Evolutionary conservation across 2,329 filamentous ascomycete genomes (phyloP), one percentile per base, ranked within the genome.

Genomic region (Stromatinia cepivora): DNA sequence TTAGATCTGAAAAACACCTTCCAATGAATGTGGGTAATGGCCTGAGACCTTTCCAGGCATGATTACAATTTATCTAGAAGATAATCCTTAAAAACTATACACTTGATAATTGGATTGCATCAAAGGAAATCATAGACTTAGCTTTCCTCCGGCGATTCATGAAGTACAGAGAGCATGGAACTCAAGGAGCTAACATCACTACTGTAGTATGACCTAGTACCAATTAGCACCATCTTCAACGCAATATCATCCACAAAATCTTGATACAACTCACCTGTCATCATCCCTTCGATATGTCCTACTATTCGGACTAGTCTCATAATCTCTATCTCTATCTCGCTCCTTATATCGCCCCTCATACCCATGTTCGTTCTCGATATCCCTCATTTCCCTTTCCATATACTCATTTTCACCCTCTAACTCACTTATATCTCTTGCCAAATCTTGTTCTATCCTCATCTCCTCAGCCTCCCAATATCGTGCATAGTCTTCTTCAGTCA

Each of bases 81-180:
- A 11, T 22, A 39, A 57, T 39, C 1, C 34, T 17, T 1, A 0
- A 25, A n/a, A 28, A 25, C 22, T 42, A 10, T 25, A 39, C 56
- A 58, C 56, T 58, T 8, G n/a, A 42, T 58, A n/a, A 10, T 20
- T 25, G 11, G 3, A 42, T 42, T 39, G 13, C 31, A 2, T 22
- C 42, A 61, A 46, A 46, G 31, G 0, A 45, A 17, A 46, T 28
- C 25, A 1, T 46, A 13, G 10, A 53, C 46, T 53, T 52, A 67
- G 52, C 25, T 28, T 62, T 67, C 66, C 10, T 67, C 56, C 17
- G 66, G 66, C 1, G 56, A 61, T 46, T 67, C 66, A 20, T 62
- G 46, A n/a, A 67, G 56, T 15, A 62, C 56, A 45, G 66, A 67
- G 15, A 67, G 57, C 56, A 67, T 67, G 20, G 66, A 67, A 11